Base-by-base conservation (phyloP, 1,139 yeast genomes). In the Saccharomycopsis hybrid region DNA sequence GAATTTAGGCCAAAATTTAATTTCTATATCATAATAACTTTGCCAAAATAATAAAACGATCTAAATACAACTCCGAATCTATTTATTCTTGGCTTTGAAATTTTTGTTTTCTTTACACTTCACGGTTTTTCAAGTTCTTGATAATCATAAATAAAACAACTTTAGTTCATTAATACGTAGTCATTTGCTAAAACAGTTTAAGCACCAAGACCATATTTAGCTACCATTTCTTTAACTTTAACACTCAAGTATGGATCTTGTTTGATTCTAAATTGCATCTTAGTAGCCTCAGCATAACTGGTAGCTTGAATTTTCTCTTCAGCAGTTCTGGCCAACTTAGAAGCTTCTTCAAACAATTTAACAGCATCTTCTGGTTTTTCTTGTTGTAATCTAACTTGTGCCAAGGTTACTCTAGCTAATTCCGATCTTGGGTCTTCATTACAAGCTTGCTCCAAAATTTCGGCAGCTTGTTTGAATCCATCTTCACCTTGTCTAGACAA, bases 261-360 rank as follows among this genome's bases (percentile, higher is more conserved):
- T 66, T 76, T 82, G 59, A 85, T 77, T 65, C 79, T 79, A 62
- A 80, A 71, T 72, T 86, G 95, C 73, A 85, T 79, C 67, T 84
- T 84, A 48, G 89, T 80, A 56, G 96, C 97, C 70, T 88, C 97
- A 55, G 95, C 94, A 62, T 87, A 86, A 36, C 95, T 84, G 57
- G 89, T 82, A 51, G 96, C 95, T 71, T 89, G 97, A 54, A 85
- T 74, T 71, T 89, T 85, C 71, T 92, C 98, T 57, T 84, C 87
- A 53, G 80, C 74, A 48, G 87, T 78, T 75, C 97, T 84, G 38
- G 96, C 85, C 59, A 89, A 77, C 54, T 76, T 77, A 51, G 94
- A 82, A 53, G 94, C 84, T 63, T 82, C 86, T 70, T 86, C 92
- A 65, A 90, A 89, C 63, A 84, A 77, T 54, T 70, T 70, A 60